These are phyloP conservation scores for Phytomonas francai DNA, from an alignment of 208 protist genomes.

Conservation along the genomic window DNA sequence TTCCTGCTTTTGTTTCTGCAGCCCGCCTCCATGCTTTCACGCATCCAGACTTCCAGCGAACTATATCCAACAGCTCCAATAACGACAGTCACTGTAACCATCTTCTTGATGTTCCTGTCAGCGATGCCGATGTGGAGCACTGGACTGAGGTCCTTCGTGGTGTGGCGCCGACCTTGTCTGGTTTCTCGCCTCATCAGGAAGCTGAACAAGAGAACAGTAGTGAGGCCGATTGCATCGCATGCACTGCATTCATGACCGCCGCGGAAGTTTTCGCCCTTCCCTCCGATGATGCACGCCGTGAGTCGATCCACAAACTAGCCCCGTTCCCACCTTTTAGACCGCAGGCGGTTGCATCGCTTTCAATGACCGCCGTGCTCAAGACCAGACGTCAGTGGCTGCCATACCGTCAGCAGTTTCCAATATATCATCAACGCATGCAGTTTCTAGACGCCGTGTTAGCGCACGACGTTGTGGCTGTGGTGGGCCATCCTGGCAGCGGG, in stretches of 20 bases:
- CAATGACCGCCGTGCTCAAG: slow-evolving; percentile 75
- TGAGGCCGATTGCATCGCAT: slow-evolving; percentile 5
- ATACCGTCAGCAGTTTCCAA: slow-evolving; percentile 66
- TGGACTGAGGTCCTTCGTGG: slow-evolving; percentile 14
- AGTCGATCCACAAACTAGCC: slow-evolving; percentile 24
- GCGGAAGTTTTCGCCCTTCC: slow-evolving; percentile 13
- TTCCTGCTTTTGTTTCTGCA: not conserved
- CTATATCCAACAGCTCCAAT: not conserved
- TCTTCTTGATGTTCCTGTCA: slow-evolving; percentile 67
- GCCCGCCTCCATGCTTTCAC: not conserved
- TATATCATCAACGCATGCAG: slow-evolving; percentile 66
- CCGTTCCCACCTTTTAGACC: slow-evolving; percentile 56
- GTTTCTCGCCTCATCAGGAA: not conserved
- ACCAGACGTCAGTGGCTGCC: slow-evolving; percentile 77
- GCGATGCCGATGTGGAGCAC: slow-evolving; percentile 38
- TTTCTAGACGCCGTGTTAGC: slow-evolving; percentile 65
- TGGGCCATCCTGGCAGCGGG: slow-evolving; percentile 48
- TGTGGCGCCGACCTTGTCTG: not conserved
- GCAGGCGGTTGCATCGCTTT: slow-evolving; percentile 27
- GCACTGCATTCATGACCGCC: not conserved
- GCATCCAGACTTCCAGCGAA: not conserved
- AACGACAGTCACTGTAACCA: slow-evolving; percentile 25
- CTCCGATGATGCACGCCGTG: not conserved
- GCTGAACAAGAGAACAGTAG: not conserved
- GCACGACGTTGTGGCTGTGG: slow-evolving; percentile 46